A percentile compares a stretch with the other conserved stretches of the same genome.
These are phyloP conservation scores for Meredithiella fracta DNA, from an alignment of 2,329 filamentous ascomycete species.

Conservation along the genomic window DNA sequence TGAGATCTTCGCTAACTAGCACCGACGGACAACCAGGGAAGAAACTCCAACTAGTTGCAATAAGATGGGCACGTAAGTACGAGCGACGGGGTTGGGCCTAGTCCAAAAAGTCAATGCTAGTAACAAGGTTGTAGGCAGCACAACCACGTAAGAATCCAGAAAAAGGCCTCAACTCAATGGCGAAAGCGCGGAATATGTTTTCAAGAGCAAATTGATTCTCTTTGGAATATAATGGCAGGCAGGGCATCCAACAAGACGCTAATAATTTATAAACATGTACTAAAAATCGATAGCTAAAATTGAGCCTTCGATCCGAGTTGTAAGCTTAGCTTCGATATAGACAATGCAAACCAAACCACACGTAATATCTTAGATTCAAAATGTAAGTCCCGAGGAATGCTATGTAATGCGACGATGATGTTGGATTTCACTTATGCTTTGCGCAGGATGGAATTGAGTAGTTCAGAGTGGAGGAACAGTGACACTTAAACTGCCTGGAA, in stretches of 20 bases:
- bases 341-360: too few relatives aligned
- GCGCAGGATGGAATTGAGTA: neutral
- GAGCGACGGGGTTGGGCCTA: neutral
- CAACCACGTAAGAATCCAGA: neutral
- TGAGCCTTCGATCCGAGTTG: too few relatives aligned
- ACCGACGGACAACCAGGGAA: conserved; percentile 20
- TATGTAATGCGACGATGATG: neutral
- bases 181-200: neutral
- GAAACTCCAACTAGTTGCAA: neutral
- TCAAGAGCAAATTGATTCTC: too few relatives aligned
- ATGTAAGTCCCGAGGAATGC: neutral
- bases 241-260: too few relatives aligned
- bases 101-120: conserved; percentile 2
- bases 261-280: too few relatives aligned
- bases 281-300: too few relatives aligned
- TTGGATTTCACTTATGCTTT: neutral
- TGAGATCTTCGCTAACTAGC: conserved; percentile 38
- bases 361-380: neutral
- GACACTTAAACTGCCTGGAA: neutral
- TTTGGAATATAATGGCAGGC: too few relatives aligned
- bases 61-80: neutral
- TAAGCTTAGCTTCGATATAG: too few relatives aligned
- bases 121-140: conserved; percentile 2
- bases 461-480: neutral
- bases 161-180: conserved; percentile 1